Evolutionary conservation across 164 flowering plant species (phyloP).

Genomic region (Litsea cubeba): DNA sequence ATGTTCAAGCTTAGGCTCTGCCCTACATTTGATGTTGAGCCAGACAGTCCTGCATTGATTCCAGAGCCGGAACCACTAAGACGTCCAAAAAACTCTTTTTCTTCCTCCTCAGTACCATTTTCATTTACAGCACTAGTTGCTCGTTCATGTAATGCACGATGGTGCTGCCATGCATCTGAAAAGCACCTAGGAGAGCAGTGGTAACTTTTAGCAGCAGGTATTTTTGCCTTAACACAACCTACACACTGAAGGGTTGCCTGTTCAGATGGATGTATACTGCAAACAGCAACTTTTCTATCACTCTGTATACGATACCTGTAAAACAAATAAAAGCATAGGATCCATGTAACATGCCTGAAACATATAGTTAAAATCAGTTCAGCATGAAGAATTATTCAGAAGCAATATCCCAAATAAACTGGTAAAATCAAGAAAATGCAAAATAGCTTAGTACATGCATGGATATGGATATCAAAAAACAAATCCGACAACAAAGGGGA

Average conservation of each 20-base stretch:
- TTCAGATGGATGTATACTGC: constrained; percentile 93
- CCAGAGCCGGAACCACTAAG: constrained; percentile 61
- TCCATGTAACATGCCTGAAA: background rate
- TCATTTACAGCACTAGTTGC: constrained; percentile 83
- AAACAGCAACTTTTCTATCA: constrained; percentile 79
- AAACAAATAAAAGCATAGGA: background rate
- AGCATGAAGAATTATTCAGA: too few species aligned
- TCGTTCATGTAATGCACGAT: constrained; percentile 87
- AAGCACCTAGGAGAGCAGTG: constrained; percentile 89
- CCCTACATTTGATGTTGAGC: constrained; percentile 41
- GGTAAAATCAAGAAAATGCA: too few species aligned
- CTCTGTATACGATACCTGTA: constrained; percentile 84
- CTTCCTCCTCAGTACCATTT: constrained; percentile 80
- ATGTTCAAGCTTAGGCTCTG: constrained; percentile 43
- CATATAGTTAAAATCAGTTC: background rate
- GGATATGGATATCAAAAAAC: too few species aligned
- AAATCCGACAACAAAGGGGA: too few species aligned
- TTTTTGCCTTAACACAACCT: constrained; percentile 79
- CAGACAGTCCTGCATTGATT: constrained; percentile 40
- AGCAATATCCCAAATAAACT: too few species aligned
- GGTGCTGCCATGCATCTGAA: constrained; percentile 98
- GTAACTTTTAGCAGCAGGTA: constrained; percentile 83
- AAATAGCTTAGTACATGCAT: too few species aligned
- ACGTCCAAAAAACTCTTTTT: constrained; percentile 62
- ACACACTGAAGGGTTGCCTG: constrained; percentile 93